A percentile compares a stretch with the other conserved stretches of the same genome.
These are phyloP conservation scores for Trichoderma sp. DNA, from an alignment of 2,329 filamentous ascomycete species.

Conservation along the genomic window DNA sequence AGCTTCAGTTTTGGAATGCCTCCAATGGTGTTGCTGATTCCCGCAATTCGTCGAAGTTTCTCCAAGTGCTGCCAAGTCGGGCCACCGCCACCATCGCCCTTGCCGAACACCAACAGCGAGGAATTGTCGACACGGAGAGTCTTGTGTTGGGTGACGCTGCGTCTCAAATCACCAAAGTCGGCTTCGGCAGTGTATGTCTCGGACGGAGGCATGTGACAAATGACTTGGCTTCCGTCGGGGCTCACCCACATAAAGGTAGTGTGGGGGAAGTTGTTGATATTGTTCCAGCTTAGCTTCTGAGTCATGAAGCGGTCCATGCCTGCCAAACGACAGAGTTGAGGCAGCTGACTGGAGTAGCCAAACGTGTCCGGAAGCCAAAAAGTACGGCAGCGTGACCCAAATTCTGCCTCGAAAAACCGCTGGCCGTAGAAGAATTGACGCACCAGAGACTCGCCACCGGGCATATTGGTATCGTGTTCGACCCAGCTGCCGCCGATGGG, in stretches of 20 bases:
- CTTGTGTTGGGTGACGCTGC: slow-evolving; percentile 90
- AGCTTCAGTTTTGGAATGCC: slow-evolving; percentile 80
- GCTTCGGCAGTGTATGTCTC: slow-evolving; percentile 96
- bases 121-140: slow-evolving; percentile 90
- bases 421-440: slow-evolving; percentile 96
- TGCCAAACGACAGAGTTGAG: slow-evolving; percentile 88
- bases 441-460: slow-evolving; percentile 89
- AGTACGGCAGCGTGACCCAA: slow-evolving; percentile 82
- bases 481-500: slow-evolving; percentile 98
- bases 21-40: slow-evolving; percentile 83
- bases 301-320: slow-evolving; percentile 97
- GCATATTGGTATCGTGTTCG: slow-evolving; percentile 97
- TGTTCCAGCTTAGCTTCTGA: slow-evolving; percentile 99
- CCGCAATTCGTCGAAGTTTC: slow-evolving; percentile 88
- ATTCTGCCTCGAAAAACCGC: slow-evolving; percentile 88
- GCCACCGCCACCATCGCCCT: slow-evolving; percentile 93
- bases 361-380: slow-evolving; percentile 99
- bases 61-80: slow-evolving; percentile 93
- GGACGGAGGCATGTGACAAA: slow-evolving; percentile 95
- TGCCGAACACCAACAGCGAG: slow-evolving; percentile 89
- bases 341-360: slow-evolving; percentile 92
- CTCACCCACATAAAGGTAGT: slow-evolving; percentile 99
- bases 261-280: slow-evolving; percentile 98
- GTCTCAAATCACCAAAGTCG: slow-evolving; percentile 89
- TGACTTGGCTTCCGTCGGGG: slow-evolving; percentile 90